These are phyloP conservation scores for Trichoderma semiorbis DNA, from an alignment of 2,329 filamentous ascomycete genomes.

Conservation along the genomic window DNA sequence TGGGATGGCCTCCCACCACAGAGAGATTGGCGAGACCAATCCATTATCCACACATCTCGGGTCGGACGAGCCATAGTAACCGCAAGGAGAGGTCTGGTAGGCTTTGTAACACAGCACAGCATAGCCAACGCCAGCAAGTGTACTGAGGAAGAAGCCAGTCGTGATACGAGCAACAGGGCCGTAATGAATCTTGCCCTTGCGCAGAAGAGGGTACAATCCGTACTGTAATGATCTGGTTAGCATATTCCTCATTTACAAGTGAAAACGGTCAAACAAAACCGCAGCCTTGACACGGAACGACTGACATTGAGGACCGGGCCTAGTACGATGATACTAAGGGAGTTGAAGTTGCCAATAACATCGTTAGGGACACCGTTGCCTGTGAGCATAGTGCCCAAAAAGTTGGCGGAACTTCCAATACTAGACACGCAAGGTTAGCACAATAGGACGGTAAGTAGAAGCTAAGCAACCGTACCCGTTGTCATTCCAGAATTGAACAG, in stretches of 20 bases:
- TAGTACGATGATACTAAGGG: constrained; percentile 55
- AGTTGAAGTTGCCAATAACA: constrained; percentile 57
- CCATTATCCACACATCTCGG: constrained; percentile 20
- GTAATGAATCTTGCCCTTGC: constrained; percentile 47
- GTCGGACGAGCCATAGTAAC: constrained; percentile 25
- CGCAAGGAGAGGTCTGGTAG: constrained; percentile 53
- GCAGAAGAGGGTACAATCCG: not conserved
- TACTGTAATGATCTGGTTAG: not conserved
- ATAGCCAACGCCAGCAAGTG: constrained; percentile 52
- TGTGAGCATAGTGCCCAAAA: constrained; percentile 38
- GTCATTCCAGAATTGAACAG: constrained; percentile 39
- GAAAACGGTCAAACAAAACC: not conserved
- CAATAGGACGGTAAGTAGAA: not conserved
- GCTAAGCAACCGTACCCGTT: constrained; percentile 25
- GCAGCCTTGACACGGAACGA: not conserved
- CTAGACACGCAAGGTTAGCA: not conserved
- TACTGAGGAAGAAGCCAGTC: constrained; percentile 51
- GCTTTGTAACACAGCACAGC: constrained; percentile 56
- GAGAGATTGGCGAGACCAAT: constrained; percentile 24
- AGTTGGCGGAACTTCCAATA: not conserved
- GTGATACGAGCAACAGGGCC: constrained; percentile 57
- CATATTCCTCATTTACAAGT: not conserved
- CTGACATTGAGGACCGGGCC: constrained; percentile 24
- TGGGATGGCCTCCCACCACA: constrained; percentile 26
- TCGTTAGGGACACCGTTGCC: constrained; percentile 57